Conservation (phyloP, 192 early-diverging fungal genomes). For the Jimgerdemannia flammicorona region DNA sequence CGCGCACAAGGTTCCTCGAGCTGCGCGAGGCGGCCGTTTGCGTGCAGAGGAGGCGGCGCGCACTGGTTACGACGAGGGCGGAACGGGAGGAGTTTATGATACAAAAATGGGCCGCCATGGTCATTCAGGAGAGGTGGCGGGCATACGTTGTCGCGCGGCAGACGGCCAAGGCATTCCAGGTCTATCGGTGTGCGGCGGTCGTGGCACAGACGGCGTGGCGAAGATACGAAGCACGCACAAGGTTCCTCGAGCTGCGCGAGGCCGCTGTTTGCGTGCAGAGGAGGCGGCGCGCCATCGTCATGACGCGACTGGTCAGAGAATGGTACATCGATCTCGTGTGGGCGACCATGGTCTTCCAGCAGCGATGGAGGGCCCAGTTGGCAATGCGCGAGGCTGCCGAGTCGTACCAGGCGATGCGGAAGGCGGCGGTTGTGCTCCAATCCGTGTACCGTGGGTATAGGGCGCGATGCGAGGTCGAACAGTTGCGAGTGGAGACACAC, state of each 20-base stretch:
- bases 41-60: slow-evolving; percentile 17
- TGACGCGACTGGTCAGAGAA: slow-evolving; percentile 10
- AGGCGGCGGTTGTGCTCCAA: slow-evolving; percentile 4
- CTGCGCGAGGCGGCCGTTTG: slow-evolving; percentile 11
- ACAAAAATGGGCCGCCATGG: slow-evolving; percentile 22
- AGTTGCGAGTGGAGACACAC: slow-evolving; percentile 1
- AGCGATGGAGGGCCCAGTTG: slow-evolving; percentile 11
- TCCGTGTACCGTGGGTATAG: background rate
- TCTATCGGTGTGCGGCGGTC: slow-evolving; percentile 11
- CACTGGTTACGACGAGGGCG: background rate
- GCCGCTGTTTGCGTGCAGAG: slow-evolving; percentile 17
- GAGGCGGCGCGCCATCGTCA: slow-evolving; percentile 18
- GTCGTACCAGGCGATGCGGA: background rate
- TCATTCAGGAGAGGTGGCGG: slow-evolving; percentile 24
- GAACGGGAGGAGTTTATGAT: background rate
- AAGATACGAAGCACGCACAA: slow-evolving; percentile 11
- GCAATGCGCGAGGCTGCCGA: background rate
- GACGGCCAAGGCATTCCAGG: slow-evolving; percentile 16
- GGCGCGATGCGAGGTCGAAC: slow-evolving; percentile 6
- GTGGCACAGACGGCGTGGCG: slow-evolving; percentile 17
- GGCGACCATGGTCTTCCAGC: slow-evolving; percentile 22
- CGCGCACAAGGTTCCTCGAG: slow-evolving; percentile 15
- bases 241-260: slow-evolving; percentile 9
- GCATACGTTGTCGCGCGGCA: slow-evolving; percentile 11
- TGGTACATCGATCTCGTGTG: slow-evolving; percentile 12